phyloP scores from a whole-genome alignment of 2,329 filamentous ascomycete species.

The Periconia sp. region DNA sequence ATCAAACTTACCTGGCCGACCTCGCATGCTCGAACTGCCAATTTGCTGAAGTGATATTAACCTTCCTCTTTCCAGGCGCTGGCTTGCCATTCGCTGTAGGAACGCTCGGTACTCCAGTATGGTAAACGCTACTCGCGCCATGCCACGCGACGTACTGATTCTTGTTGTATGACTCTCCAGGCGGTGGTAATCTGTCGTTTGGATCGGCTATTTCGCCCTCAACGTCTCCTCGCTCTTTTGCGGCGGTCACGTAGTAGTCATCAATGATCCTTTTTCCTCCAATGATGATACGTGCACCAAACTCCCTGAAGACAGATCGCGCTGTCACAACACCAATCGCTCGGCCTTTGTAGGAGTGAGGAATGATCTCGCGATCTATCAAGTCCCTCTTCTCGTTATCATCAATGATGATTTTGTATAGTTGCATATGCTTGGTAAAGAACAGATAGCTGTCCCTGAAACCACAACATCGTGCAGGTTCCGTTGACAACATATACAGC shows the following conservation, averaged over 20 bases:
- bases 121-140: slow-evolving; percentile 93
- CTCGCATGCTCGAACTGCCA: slow-evolving; percentile 97
- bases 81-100: slow-evolving; percentile 76
- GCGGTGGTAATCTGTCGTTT: slow-evolving; percentile 75
- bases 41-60: slow-evolving; percentile 89
- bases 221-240: slow-evolving; percentile 75
- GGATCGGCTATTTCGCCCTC: slow-evolving; percentile 94
- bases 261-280: slow-evolving; percentile 85
- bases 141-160: slow-evolving; percentile 99
- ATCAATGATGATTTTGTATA: slow-evolving; percentile 97
- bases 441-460: slow-evolving; percentile 98
- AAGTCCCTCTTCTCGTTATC: slow-evolving; percentile 97
- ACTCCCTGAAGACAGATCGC: slow-evolving; percentile 95
- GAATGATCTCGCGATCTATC: slow-evolving; percentile 94
- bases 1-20: slow-evolving; percentile 74
- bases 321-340: slow-evolving; percentile 97
- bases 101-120: slow-evolving; percentile 78
- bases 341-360: slow-evolving; percentile 97
- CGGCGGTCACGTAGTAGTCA: slow-evolving; percentile 84
- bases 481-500: slow-evolving; percentile 98
- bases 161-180: slow-evolving; percentile 93
- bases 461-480: slow-evolving; percentile 93
- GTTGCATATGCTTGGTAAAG: slow-evolving; percentile 95
- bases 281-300: slow-evolving; percentile 91
- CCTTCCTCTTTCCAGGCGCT: slow-evolving; percentile 77